phyloP scores from a whole-genome alignment of 805 yeast species.

The Komagataella ulmi region DNA sequence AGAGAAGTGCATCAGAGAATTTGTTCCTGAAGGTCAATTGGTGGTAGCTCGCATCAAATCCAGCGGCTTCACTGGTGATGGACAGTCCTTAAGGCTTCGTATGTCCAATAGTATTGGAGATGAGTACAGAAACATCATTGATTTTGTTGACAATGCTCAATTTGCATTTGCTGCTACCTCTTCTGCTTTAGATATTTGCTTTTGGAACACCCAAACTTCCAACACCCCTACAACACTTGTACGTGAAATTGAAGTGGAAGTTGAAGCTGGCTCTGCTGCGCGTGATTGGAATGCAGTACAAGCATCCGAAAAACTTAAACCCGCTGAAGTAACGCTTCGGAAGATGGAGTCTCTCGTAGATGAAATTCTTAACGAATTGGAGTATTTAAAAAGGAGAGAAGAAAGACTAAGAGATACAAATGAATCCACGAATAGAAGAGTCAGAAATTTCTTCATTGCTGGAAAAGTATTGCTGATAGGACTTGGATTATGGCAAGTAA shows the following conservation, averaged over 20 bases:
- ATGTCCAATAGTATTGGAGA: constrained; percentile 76
- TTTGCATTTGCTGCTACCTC: constrained; percentile 79
- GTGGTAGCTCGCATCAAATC: constrained; percentile 78
- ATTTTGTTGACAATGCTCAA: constrained; percentile 57
- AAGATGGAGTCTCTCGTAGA: constrained; percentile 75
- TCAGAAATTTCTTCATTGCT: constrained; percentile 69
- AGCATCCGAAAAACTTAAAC: constrained; percentile 85
- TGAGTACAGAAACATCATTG: constrained; percentile 67
- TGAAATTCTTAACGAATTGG: constrained; percentile 70
- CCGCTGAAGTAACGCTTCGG: constrained; percentile 82
- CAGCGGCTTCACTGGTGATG: constrained; percentile 72
- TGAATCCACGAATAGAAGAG: constrained; percentile 90
- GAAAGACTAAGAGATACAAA: constrained; percentile 91
- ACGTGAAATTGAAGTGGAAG: constrained; percentile 78
- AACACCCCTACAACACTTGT: constrained; percentile 27
- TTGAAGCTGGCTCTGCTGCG: constrained; percentile 93
- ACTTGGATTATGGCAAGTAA: constrained; percentile 87
- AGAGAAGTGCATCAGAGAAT: constrained; percentile 86
- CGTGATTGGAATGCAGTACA: constrained; percentile 96
- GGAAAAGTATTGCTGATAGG: constrained; percentile 57
- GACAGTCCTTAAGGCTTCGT: constrained; percentile 59
- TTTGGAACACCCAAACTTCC: constrained; percentile 45
- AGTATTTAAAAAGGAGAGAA: constrained; percentile 78
- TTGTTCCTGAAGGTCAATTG: constrained; percentile 69
- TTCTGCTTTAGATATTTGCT: constrained; percentile 83